Percentiles rank a stretch among this genome's conserved stretches.
phyloP scores from a whole-genome alignment of 108 stramenopile genomes.

The Pseudonitzschia pungens region DNA sequence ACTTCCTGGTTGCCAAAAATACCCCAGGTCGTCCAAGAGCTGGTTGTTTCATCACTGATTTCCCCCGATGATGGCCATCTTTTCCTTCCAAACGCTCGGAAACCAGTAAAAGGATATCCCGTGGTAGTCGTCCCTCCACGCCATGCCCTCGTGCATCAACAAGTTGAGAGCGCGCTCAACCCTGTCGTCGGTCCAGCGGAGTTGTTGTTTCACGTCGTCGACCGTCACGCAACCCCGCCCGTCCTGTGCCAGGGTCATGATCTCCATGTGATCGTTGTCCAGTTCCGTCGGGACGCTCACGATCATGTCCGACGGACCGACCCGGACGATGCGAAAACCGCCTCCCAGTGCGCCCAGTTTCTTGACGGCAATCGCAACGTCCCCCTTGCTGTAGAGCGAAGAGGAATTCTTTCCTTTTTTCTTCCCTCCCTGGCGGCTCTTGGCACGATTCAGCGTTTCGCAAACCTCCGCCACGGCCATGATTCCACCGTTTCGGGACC shows the following conservation, averaged over 20 bases:
- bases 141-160: constrained; percentile 82
- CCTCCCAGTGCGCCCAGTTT: constrained; percentile 78
- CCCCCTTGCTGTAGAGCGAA: constrained; percentile 57
- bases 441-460: constrained; percentile 48
- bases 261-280: constrained; percentile 81
- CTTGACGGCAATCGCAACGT: constrained; percentile 74
- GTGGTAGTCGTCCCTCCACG: constrained; percentile 72
- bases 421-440: not conserved
- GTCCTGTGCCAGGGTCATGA: constrained; percentile 70
- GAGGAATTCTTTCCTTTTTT: constrained; percentile 25
- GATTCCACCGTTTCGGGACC: constrained; percentile 93
- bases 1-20: too few species aligned
- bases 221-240: constrained; percentile 58
- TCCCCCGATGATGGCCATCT: not conserved
- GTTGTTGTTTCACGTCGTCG: constrained; percentile 43
- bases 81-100: constrained; percentile 64
- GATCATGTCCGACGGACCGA: constrained; percentile 74
- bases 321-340: constrained; percentile 77
- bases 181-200: constrained; percentile 67
- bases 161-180: constrained; percentile 70
- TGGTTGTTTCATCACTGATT: not conserved
- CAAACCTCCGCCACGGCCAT: constrained; percentile 82
- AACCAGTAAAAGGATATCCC: constrained; percentile 77
- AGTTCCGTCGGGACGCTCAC: constrained; percentile 84
- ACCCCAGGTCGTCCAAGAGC: not conserved